These are phyloP conservation scores for Pichia occidentalis DNA, from an alignment of 805 yeast genomes.

Conservation along the genomic window DNA sequence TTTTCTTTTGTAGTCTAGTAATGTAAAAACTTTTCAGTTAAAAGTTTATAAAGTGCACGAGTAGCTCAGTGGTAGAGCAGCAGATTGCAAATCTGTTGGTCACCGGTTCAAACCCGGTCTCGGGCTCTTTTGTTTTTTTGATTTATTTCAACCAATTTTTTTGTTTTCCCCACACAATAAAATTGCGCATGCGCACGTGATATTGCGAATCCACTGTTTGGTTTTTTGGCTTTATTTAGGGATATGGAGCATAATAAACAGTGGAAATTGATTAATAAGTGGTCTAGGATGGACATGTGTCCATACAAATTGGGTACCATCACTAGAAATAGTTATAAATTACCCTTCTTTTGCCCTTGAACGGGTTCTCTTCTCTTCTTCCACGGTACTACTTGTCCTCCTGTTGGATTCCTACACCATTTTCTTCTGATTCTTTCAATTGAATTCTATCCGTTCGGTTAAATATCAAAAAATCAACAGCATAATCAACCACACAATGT, in stretches of 20 bases:
- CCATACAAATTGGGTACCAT: no score
- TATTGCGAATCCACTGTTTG: no score
- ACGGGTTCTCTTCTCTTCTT: no score
- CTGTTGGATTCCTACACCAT: background rate
- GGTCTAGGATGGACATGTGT: no score
- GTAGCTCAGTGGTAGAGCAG: conserved; percentile 99
- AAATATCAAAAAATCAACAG: no score
- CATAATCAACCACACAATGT: conserved; percentile 13
- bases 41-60: conserved; percentile 14
- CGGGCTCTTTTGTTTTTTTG: conserved; percentile 44
- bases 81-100: conserved; percentile 99
- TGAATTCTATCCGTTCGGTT: no score
- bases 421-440: background rate
- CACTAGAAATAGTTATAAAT: no score
- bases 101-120: conserved; percentile 95
- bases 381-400: no score
- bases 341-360: no score
- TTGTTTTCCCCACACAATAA: background rate
- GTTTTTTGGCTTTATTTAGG: no score
- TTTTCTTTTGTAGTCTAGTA: background rate
- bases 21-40: background rate
- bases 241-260: no score
- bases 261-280: no score
- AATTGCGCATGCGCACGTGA: conserved; percentile 10
- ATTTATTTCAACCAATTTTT: background rate